Base-by-base conservation (phyloP, 2,329 filamentous ascomycete genomes). In the Curvularia sp. region DNA sequence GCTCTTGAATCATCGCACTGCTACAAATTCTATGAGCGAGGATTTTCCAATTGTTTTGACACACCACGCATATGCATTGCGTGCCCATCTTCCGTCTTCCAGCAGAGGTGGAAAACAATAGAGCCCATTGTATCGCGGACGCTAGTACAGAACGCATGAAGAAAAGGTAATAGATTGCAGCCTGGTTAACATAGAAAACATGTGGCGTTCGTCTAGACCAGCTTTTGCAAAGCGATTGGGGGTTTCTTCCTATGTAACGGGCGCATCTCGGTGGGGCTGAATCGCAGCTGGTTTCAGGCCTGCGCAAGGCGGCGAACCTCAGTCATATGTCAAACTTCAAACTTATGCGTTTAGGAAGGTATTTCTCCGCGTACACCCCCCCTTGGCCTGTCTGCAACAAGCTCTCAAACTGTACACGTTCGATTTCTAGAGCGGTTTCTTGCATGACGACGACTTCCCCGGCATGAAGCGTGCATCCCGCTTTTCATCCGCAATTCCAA, bases 331-430 rank as follows among this genome's bases (percentile, higher is more conserved):
- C 43, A 28, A 42, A 30, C 26, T 18, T 64, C 66, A 73, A 72
- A 74, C 70, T 74, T 73, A 72, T 75, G 73, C 73, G 73, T 77
- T 75, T 75, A 59, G 60, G 58, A 67, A 61, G 64, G 60, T 61
- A 64, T 65, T 66, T 57, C 60, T 61, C 60, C 59, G 65, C 58
- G 63, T 58, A 59, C 49, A 57, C 42, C 38, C 47, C 55, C 65
- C 69, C 68, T 60, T 60, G 57, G 61, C 48, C 63, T 62, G 50
- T 66, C 73, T 77, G 74, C 62, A 68, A 77, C 73, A 72, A 60
- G 46, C 41, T 72, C 71, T 76, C 73, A 67, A 64, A 77, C 75
- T 60, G 53, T 44, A 60, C 55, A 67, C 64, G 75, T 76, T 73
- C 63, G 67, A 70, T 50, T 63, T 60, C 58, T 48, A 62, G 66